Percentiles rank a stretch among this genome's conserved stretches.
phyloP scores from a whole-genome alignment of 371 early-diverging fungal genomes.

The Mucor circinelloides region DNA sequence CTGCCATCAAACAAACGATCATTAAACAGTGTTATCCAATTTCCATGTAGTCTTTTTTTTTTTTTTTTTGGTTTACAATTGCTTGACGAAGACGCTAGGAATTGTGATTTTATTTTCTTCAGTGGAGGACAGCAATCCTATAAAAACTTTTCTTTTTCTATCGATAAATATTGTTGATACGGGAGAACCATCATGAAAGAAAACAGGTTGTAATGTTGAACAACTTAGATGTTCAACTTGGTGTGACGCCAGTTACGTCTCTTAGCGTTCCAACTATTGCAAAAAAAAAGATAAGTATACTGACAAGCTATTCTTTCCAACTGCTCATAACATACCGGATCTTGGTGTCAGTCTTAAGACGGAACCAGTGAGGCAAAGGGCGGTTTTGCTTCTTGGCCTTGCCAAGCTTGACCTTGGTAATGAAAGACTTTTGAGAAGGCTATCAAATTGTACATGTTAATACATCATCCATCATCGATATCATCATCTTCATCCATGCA shows the following conservation, averaged over 20 bases:
- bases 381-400: slow-evolving; percentile 99
- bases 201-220: not conserved
- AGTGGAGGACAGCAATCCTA: not conserved
- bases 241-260: slow-evolving; percentile 99
- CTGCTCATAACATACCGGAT: slow-evolving; percentile 67
- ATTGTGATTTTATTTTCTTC: slow-evolving; percentile 1
- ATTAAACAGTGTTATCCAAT: not conserved
- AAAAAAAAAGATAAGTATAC: not conserved
- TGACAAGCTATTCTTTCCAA: too few species aligned
- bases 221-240: slow-evolving; percentile 90
- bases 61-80: not conserved
- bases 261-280: slow-evolving; percentile 97
- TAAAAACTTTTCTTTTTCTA: not conserved
- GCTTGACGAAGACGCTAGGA: not conserved
- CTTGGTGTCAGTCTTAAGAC: slow-evolving; percentile 93
- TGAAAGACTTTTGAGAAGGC: slow-evolving; percentile 96
- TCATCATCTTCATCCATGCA: not conserved
- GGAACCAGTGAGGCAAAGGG: slow-evolving; percentile 97
- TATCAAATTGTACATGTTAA: slow-evolving; percentile 46
- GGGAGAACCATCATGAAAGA: not conserved
- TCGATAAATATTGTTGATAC: not conserved
- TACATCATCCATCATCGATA: not conserved
- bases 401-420: slow-evolving; percentile 96
- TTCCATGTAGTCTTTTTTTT: not conserved
- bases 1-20: not conserved